Conservation (phyloP, 208 protist genomes). For the Acanthamoeba divionensis region DNA sequence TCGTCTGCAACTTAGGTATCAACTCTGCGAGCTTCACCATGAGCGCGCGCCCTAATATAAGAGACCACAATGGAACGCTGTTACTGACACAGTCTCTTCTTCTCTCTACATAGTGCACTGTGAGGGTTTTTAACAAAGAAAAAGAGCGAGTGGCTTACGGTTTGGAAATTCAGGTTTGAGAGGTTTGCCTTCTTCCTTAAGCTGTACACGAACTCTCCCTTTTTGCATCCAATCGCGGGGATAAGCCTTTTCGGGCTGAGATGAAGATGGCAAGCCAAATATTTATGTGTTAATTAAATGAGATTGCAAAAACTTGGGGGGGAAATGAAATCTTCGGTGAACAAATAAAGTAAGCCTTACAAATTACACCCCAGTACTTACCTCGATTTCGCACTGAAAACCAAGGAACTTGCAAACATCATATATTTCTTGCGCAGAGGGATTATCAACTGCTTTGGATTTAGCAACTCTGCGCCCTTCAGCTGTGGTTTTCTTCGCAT, state of each 20-base stretch:
- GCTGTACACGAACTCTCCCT: neutral
- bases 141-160: neutral
- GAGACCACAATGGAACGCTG: neutral
- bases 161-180: neutral
- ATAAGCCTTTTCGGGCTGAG: conserved; percentile 6
- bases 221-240: neutral
- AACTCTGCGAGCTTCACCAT: neutral
- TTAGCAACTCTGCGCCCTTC: neutral
- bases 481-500: neutral
- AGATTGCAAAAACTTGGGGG: neutral
- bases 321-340: neutral
- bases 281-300: neutral
- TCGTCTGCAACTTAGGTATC: neutral
- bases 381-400: conserved; percentile 1
- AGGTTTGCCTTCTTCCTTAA: neutral
- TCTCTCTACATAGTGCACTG: neutral
- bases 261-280: neutral
- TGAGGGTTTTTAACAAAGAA: neutral
- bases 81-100: too few relatives aligned
- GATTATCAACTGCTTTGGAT: neutral
- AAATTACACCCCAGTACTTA: neutral
- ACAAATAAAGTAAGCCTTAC: neutral
- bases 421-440: neutral
- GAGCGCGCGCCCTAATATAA: neutral
- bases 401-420: conserved; percentile 30